Percentiles rank a stretch among this genome's conserved stretches.
These are phyloP conservation scores for Luzula sylvatica DNA, from an alignment of 176 grass and related monocot species.

Conservation along the genomic window DNA sequence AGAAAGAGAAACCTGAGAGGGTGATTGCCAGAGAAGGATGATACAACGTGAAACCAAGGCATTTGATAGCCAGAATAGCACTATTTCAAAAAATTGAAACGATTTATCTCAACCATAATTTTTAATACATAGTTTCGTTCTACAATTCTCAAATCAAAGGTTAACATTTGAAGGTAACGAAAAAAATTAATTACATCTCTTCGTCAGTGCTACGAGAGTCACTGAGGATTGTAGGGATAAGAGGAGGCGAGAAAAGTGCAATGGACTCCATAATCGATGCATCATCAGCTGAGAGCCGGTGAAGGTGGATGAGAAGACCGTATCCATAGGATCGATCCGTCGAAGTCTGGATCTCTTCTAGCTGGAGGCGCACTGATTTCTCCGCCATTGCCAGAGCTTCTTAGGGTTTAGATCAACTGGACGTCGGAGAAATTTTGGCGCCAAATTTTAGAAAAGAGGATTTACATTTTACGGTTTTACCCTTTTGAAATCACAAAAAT, in stretches of 20 bases:
- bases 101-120: not conserved
- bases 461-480: too few relatives aligned
- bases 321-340: conserved; percentile 41
- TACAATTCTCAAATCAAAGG: too few relatives aligned
- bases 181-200: conserved; percentile 24
- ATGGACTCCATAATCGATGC: conserved; percentile 41
- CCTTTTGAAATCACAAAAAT: too few relatives aligned
- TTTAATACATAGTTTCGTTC: not conserved
- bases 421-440: conserved; percentile 1
- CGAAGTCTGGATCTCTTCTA: conserved; percentile 34
- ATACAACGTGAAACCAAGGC: conserved; percentile 75
- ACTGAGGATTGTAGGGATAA: conserved; percentile 37
- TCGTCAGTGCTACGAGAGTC: conserved; percentile 27
- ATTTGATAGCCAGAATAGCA: conserved; percentile 49
- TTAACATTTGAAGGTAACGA: not conserved
- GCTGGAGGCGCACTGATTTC: conserved; percentile 21
- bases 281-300: conserved; percentile 40
- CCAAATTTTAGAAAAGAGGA: conserved; percentile 9
- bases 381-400: conserved; percentile 33
- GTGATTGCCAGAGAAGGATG: conserved; percentile 51
- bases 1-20: conserved; percentile 35
- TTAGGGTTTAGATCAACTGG: conserved; percentile 23
- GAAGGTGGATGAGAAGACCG: conserved; percentile 41
- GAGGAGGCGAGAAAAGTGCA: conserved; percentile 23
- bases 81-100: conserved; percentile 5